Evolutionary conservation across 305 asterid genomes (phyloP).

Genomic region (Fraxinus floribunda): DNA sequence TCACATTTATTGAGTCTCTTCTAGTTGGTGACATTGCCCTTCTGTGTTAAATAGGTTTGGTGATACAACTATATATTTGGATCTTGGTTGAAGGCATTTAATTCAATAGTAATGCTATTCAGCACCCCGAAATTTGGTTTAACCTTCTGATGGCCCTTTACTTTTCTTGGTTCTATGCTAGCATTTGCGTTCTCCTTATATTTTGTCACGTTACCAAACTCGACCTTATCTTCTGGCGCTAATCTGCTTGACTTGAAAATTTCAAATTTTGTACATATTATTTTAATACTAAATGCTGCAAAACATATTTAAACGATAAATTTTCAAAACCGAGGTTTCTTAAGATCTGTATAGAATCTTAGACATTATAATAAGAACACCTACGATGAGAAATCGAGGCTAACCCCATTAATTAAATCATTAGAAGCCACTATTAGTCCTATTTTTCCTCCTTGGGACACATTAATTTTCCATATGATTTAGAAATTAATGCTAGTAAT

Average conservation of each 20-base stretch:
- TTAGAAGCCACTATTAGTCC: slow-evolving; percentile 59
- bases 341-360: slow-evolving; percentile 29
- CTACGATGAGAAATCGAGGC: slow-evolving; percentile 37
- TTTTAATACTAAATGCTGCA: slow-evolving; percentile 37
- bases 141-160: neutral
- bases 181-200: neutral
- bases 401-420: slow-evolving; percentile 28
- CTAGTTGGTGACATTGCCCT: slow-evolving; percentile 41
- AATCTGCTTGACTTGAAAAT: slow-evolving; percentile 14
- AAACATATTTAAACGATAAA: slow-evolving; percentile 26
- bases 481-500: slow-evolving; percentile 30
- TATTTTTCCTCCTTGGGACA: slow-evolving; percentile 54
- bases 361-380: slow-evolving; percentile 21
- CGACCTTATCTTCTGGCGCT: slow-evolving; percentile 4
- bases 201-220: neutral
- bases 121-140: neutral
- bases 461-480: slow-evolving; percentile 68
- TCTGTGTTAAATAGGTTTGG: slow-evolving; percentile 56
- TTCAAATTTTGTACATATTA: slow-evolving; percentile 33
- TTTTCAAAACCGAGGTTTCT: slow-evolving; percentile 27
- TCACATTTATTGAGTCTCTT: slow-evolving; percentile 44
- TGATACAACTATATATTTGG: slow-evolving; percentile 48
- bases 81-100: slow-evolving; percentile 38
- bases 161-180: neutral
- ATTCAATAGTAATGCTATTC: slow-evolving; percentile 3